These are phyloP conservation scores for Stephania yunnanensis DNA, from an alignment of 164 flowering plant genomes.

Conservation along the genomic window DNA sequence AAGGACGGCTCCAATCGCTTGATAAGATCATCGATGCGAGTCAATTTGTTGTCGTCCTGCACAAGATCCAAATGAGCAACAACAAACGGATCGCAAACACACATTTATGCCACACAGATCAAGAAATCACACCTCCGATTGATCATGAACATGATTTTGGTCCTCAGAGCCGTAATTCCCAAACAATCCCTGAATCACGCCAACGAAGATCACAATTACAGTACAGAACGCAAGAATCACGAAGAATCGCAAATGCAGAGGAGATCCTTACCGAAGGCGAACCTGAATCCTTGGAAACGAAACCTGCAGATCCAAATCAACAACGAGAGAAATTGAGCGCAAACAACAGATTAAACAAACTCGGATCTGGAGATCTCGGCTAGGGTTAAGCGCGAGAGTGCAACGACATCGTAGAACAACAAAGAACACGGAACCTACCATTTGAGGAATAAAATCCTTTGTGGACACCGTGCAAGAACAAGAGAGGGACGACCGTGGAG, in stretches of 20 bases:
- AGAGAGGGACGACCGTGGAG: slow-evolving; percentile 89
- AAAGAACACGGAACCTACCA: slow-evolving; percentile 24
- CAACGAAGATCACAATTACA: background rate
- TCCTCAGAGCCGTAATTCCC: slow-evolving; percentile 20
- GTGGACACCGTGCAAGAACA: slow-evolving; percentile 72
- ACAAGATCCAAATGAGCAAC: slow-evolving; percentile 7
- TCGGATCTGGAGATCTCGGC: slow-evolving; percentile 11
- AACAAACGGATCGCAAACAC: background rate
- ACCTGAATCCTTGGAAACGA: slow-evolving; percentile 24
- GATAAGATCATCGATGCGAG: slow-evolving; percentile 40
- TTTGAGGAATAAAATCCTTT: slow-evolving; percentile 46
- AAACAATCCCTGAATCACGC: slow-evolving; percentile 20
- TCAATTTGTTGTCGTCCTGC: slow-evolving; percentile 34
- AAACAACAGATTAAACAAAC: background rate
- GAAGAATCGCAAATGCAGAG: background rate
- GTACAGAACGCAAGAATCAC: background rate
- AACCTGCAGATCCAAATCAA: slow-evolving; percentile 30
- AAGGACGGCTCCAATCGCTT: slow-evolving; percentile 40
- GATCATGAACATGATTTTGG: slow-evolving; percentile 8
- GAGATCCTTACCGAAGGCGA: slow-evolving; percentile 24
- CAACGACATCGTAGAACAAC: background rate
- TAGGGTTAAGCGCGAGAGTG: background rate
- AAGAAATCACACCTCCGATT: slow-evolving; percentile 27
- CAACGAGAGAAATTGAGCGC: slow-evolving; percentile 1
- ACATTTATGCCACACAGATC: background rate